Evolutionary conservation across 768 basidiomycete genomes (phyloP).

Genomic region (Phylloporus sp.): DNA sequence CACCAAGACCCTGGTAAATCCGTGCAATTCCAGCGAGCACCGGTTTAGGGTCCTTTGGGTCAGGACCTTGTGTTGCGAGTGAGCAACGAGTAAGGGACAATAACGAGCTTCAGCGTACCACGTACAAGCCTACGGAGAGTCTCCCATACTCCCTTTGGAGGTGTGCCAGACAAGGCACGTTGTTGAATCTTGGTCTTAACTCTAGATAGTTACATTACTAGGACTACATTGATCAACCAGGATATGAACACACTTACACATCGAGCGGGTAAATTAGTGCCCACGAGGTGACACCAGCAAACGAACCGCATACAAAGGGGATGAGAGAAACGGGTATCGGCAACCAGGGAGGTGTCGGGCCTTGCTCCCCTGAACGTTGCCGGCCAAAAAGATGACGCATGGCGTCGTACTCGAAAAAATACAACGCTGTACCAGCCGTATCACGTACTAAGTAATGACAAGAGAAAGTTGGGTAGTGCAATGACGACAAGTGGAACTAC

Average conservation of each 20-base stretch:
- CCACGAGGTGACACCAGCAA: slow-evolving; percentile 89
- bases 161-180: slow-evolving; percentile 77
- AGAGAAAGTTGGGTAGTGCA: slow-evolving; percentile 3
- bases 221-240: not conserved
- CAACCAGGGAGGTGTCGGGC: slow-evolving; percentile 77
- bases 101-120: slow-evolving; percentile 42
- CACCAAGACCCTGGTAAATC: slow-evolving; percentile 91
- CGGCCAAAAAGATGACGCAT: slow-evolving; percentile 86
- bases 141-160: slow-evolving; percentile 64
- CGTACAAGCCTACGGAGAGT: slow-evolving; percentile 77
- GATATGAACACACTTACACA: slow-evolving; percentile 53
- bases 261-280: slow-evolving; percentile 92
- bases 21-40: slow-evolving; percentile 73
- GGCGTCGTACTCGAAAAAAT: slow-evolving; percentile 92
- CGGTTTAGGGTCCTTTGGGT: slow-evolving; percentile 73
- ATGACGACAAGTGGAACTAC: slow-evolving; percentile 22
- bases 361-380: slow-evolving; percentile 73
- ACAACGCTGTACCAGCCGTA: slow-evolving; percentile 83
- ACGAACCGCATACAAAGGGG: slow-evolving; percentile 87
- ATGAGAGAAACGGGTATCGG: slow-evolving; percentile 76
- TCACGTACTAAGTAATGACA: slow-evolving; percentile 62
- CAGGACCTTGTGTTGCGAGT: slow-evolving; percentile 52
- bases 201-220: slow-evolving; percentile 34
- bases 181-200: slow-evolving; percentile 97
- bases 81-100: slow-evolving; percentile 2